A percentile compares a stretch with the other conserved stretches of the same genome.
Conservation (phyloP, 441 rosid genomes). For the Theobroma grandiflorum region DNA sequence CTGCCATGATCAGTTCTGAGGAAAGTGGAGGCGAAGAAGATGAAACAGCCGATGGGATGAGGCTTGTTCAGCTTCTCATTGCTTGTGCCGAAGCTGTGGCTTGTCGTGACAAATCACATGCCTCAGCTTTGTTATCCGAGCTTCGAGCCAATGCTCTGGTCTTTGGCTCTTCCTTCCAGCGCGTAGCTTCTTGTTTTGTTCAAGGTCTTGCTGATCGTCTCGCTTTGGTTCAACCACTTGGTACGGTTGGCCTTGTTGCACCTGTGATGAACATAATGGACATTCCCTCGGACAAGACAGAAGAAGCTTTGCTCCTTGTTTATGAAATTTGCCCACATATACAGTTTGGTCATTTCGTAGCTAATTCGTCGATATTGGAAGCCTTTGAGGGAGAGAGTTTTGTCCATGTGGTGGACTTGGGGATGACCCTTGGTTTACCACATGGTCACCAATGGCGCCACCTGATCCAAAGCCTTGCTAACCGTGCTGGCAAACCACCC, state of each 20-base stretch:
- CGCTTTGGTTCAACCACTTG: slow-evolving; percentile 55
- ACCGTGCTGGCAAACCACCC: slow-evolving; percentile 46
- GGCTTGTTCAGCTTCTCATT: slow-evolving; percentile 59
- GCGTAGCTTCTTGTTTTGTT: slow-evolving; percentile 75
- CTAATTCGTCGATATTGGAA: slow-evolving; percentile 68
- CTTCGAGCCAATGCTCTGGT: slow-evolving; percentile 57
- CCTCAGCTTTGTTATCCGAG: slow-evolving; percentile 57
- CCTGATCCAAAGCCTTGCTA: slow-evolving; percentile 61
- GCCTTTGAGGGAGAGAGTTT: slow-evolving; percentile 84
- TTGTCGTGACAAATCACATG: slow-evolving; percentile 63
- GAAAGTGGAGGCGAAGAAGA: slow-evolving; percentile 41
- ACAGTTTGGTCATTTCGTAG: slow-evolving; percentile 64
- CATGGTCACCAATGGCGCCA: slow-evolving; percentile 64
- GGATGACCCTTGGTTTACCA: slow-evolving; percentile 66
- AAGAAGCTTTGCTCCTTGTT: slow-evolving; percentile 63
- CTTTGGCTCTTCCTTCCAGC: slow-evolving; percentile 68
- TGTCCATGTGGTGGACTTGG: slow-evolving; percentile 70
- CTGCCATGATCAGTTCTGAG: slow-evolving; percentile 28
- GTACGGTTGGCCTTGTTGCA: slow-evolving; percentile 37
- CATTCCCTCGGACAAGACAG: slow-evolving; percentile 48
- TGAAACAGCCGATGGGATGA: slow-evolving; percentile 51
- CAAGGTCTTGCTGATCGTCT: slow-evolving; percentile 64
- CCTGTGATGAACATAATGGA: slow-evolving; percentile 50
- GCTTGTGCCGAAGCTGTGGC: slow-evolving; percentile 81
- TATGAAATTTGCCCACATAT: slow-evolving; percentile 68